Evolutionary conservation across 495 filamentous ascomycete species (phyloP).

Genomic region (Saxophila tyrrhenica): DNA sequence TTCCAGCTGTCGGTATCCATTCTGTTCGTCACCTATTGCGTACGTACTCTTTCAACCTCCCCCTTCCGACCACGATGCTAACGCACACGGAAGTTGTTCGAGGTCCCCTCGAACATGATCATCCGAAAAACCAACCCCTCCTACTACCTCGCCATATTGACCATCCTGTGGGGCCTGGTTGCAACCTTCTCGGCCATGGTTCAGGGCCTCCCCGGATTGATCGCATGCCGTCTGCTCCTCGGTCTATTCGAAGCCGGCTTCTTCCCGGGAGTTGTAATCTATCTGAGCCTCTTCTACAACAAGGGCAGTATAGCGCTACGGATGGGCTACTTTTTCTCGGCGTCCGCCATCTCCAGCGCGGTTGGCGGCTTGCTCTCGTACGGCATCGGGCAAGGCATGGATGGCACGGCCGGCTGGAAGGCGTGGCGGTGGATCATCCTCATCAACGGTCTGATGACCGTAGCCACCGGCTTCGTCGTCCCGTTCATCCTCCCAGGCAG

Average conservation of each 20-base stretch:
- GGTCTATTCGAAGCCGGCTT: conserved; percentile 50
- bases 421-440: conserved; percentile 60
- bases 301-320: conserved; percentile 61
- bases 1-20: conserved; percentile 61
- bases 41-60: background rate
- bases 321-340: conserved; percentile 64
- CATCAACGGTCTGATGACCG: conserved; percentile 56
- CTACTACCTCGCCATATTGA: conserved; percentile 55
- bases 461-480: conserved; percentile 43
- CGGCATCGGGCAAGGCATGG: conserved; percentile 55
- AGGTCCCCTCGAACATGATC: conserved; percentile 54
- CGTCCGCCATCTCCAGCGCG: conserved; percentile 60
- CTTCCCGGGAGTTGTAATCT: conserved; percentile 51
- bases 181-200: conserved; percentile 57
- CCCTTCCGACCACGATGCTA: background rate
- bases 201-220: conserved; percentile 44
- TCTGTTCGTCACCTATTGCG: conserved; percentile 53
- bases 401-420: conserved; percentile 49
- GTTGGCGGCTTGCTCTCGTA: conserved; percentile 65
- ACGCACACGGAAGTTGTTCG: conserved; percentile 31
- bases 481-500: background rate
- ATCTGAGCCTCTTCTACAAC: conserved; percentile 66
- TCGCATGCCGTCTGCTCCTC: conserved; percentile 45
- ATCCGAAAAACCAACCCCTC: conserved; percentile 53
- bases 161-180: conserved; percentile 57